phyloP scores from a whole-genome alignment of 805 yeast species.

The Yamadazyma laniorum region DNA sequence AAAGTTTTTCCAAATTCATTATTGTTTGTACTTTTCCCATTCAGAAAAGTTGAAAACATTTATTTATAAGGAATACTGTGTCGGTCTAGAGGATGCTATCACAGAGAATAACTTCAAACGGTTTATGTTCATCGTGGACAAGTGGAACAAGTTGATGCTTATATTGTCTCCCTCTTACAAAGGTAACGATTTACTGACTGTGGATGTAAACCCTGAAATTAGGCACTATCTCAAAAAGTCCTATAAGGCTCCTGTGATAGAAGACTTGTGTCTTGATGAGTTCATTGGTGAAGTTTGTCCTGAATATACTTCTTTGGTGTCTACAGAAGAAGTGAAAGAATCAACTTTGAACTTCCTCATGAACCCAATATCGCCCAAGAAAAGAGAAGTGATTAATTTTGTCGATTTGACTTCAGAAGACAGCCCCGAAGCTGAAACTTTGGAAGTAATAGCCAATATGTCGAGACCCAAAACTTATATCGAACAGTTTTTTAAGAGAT shows the following conservation, averaged over 20 bases:
- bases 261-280: constrained; percentile 2
- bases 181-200: neutral
- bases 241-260: neutral
- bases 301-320: neutral
- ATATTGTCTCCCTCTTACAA: constrained; percentile 28
- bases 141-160: constrained; percentile 42
- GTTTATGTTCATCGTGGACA: constrained; percentile 38
- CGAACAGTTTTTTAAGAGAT: constrained; percentile 19
- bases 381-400: too few relatives aligned
- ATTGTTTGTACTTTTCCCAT: constrained; percentile 40
- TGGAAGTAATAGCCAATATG: neutral
- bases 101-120: constrained; percentile 31
- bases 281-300: constrained; percentile 7
- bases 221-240: constrained; percentile 14
- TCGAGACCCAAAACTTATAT: constrained; percentile 22
- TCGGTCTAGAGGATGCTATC: constrained; percentile 27
- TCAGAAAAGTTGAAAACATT: constrained; percentile 29
- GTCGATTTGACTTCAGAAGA: neutral
- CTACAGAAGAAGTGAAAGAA: neutral
- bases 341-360: neutral
- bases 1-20: constrained; percentile 40
- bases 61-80: constrained; percentile 34
- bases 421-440: too few relatives aligned
- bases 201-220: constrained; percentile 25
- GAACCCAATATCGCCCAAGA: too few relatives aligned